phyloP scores from a whole-genome alignment of 2,329 filamentous ascomycete species.

The Botryotinia narcissicola region DNA sequence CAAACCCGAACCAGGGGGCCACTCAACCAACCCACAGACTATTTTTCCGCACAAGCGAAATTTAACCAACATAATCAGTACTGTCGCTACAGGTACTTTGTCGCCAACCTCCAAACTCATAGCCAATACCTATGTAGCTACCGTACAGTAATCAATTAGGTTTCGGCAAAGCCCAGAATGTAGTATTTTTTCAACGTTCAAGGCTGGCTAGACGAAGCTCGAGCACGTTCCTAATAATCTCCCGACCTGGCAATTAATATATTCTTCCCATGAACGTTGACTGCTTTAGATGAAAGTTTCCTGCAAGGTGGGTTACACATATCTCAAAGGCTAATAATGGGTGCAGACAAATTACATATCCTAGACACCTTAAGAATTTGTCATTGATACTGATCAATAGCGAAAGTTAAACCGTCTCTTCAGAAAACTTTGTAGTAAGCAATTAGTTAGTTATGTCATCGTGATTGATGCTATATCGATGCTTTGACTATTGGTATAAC shows the following conservation, averaged over 20 bases:
- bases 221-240: constrained; percentile 17
- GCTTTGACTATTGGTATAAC: background rate
- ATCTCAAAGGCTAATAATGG: background rate
- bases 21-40: background rate
- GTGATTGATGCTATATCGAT: background rate
- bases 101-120: background rate
- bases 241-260: constrained; percentile 6
- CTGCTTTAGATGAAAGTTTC: background rate
- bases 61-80: background rate
- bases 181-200: constrained; percentile 12
- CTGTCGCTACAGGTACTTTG: background rate
- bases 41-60: constrained; percentile 12
- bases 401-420: background rate
- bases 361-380: background rate
- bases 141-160: background rate
- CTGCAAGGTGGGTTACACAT: background rate
- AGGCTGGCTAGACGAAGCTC: constrained; percentile 22
- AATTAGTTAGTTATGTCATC: background rate
- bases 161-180: constrained; percentile 2
- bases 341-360: background rate
- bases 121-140: background rate
- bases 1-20: background rate
- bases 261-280: constrained; percentile 15
- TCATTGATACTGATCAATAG: background rate
- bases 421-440: background rate